Evolutionary conservation across 805 yeast genomes (phyloP).

Genomic region (Wickerhamomyces ciferrii): DNA sequence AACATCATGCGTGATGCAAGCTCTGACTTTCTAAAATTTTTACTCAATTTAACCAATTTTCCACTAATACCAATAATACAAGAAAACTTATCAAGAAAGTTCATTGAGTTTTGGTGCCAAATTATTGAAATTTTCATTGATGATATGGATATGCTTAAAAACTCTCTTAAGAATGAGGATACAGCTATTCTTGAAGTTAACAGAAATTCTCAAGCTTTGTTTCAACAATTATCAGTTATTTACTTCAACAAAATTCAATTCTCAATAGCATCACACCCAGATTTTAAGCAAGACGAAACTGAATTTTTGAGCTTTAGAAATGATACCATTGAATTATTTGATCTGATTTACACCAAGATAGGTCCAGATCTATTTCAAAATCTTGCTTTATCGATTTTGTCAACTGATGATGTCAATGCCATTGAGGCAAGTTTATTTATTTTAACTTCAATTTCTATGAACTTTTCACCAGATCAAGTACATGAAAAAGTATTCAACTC

Average conservation of each 20-base stretch:
- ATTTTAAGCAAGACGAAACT: constrained; percentile 24
- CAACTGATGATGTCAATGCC: constrained; percentile 25
- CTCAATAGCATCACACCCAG: constrained; percentile 27
- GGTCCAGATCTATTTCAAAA: constrained; percentile 45
- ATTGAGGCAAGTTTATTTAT: constrained; percentile 62
- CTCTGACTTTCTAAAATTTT: constrained; percentile 38
- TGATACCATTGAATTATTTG: constrained; percentile 75
- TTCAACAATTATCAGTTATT: constrained; percentile 47
- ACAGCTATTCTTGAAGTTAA: constrained; percentile 22
- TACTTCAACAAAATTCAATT: constrained; percentile 68
- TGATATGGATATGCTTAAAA: constrained; percentile 35
- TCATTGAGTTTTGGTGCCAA: constrained; percentile 67
- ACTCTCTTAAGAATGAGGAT: constrained; percentile 29
- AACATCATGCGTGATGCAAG: constrained; percentile 30
- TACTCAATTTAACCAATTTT: constrained; percentile 48
- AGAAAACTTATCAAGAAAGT: constrained; percentile 48
- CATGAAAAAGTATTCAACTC: constrained; percentile 14
- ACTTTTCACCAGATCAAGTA: constrained; percentile 31
- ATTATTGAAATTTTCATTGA: constrained; percentile 51
- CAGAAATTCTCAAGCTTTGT: constrained; percentile 31
- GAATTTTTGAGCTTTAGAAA: constrained; percentile 68
- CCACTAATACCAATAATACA: constrained; percentile 55
- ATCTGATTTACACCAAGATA: constrained; percentile 60
- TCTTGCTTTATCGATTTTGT: constrained; percentile 31
- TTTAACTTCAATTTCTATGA: constrained; percentile 49